Evolutionary conservation across 2,329 filamentous ascomycete genomes (phyloP), one percentile per base, ranked within the genome.

Genomic region (Aspergillus ruber): DNA sequence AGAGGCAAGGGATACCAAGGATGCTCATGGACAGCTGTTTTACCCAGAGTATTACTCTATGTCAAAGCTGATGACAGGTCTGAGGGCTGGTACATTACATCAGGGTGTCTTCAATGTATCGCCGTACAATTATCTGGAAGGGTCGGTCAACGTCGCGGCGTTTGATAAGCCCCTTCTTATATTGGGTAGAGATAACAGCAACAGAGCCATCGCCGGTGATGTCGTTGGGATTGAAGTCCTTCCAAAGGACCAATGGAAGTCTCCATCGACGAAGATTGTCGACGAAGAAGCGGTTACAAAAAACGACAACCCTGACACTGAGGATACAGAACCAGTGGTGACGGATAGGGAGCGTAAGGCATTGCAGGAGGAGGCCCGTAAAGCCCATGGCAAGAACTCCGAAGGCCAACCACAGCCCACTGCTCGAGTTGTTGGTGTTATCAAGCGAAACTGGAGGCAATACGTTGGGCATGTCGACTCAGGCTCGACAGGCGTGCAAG

Each of bases 361-460:
- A 13, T 74, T 98, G 35, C 89, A 95, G 64, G 90, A 97, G 53
- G 89, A 95, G 65, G 93, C 91, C 25, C 93, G 85, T 72, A 85
- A 84, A 63, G 86, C 84, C 0, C 91, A 97, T 58, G 85, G 83
- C 45, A 84, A 85, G 62, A 82, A 75, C 46, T 79, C 80, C 0
- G 90, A 96, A 68, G 85, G 84, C 40, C 82, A 83, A 43, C 82
- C 88, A 2, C 90, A 96, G 59, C 93, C 93, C 6, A 97, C 93
- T 6, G 93, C 91, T 21, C 88, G 81, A 64, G 87, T 98, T 10
- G 89, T 97, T 6, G 93, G 93, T 42, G 79, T 97, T 20, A 82
- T 95, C 64, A 96, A 95, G 72, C 83, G 93, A 45, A 97, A 97
- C 67, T 98, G 93, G 93, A 81, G 93, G 51, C 94, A 97, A 68